These are phyloP conservation scores for Chytriomyces sp. DNA, from an alignment of 192 early-diverging fungal species.

Conservation along the genomic window DNA sequence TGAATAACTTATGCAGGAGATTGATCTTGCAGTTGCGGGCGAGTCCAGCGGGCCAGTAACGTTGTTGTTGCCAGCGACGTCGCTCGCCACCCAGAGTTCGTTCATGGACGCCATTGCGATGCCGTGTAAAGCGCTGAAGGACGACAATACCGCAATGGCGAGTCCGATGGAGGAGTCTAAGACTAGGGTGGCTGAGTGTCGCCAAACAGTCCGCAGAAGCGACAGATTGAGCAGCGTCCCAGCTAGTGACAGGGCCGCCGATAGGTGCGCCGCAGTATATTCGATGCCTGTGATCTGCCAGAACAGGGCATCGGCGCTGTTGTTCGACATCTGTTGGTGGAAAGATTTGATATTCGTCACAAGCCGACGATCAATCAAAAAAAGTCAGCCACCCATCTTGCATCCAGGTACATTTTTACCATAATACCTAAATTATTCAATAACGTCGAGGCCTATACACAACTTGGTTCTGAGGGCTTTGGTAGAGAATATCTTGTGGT, in stretches of 20 bases:
- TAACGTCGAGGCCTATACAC: constrained; percentile 7
- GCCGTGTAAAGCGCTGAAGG: not conserved
- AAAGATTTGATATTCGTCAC: too few species aligned
- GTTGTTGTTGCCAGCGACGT: not conserved
- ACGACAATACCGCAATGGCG: not conserved
- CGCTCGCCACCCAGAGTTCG: not conserved
- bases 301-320: too few species aligned
- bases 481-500: too few species aligned
- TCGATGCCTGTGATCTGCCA: not conserved
- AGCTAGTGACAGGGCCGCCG: not conserved
- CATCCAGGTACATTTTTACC: too few species aligned
- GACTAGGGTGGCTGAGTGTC: not conserved
- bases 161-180: not conserved
- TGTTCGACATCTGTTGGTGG: too few species aligned
- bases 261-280: not conserved
- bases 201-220: not conserved
- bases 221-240: not conserved
- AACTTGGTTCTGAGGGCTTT: constrained; percentile 1
- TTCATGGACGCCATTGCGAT: not conserved
- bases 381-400: too few species aligned
- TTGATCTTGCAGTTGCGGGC: not conserved
- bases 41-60: not conserved
- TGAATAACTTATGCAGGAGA: not conserved
- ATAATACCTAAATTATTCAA: too few species aligned
- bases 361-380: too few species aligned